Evolutionary conservation across 2,329 filamentous ascomycete species (phyloP).

Genomic region (Zopfia rhizophila): DNA sequence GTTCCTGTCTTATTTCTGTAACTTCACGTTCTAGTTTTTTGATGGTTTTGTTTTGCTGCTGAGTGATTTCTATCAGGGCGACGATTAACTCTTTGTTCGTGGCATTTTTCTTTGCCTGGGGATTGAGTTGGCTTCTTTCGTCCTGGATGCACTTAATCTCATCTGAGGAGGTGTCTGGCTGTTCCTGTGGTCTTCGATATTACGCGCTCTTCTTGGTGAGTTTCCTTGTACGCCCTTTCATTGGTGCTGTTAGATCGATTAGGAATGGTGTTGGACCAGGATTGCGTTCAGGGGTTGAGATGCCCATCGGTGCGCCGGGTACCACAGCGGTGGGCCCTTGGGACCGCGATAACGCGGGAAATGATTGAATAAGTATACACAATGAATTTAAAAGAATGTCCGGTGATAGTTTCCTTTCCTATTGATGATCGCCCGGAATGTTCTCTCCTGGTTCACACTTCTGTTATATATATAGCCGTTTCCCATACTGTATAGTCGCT

Average conservation of each 20-base stretch:
- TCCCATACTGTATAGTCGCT: too few species aligned
- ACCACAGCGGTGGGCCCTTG: too few species aligned
- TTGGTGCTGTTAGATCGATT: conserved; percentile 5
- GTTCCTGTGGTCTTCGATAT: conserved; percentile 9
- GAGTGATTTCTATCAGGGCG: conserved; percentile 13
- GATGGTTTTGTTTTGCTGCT: conserved; percentile 14
- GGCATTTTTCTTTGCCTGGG: conserved; percentile 9
- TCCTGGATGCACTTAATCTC: conserved; percentile 11
- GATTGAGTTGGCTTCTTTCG: conserved; percentile 12
- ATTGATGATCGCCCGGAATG: too few species aligned
- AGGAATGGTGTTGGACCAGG: neutral
- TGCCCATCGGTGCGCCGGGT: too few species aligned
- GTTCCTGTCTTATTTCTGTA: conserved; percentile 12
- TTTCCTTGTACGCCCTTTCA: conserved; percentile 13
- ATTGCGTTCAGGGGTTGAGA: conserved; percentile 4
- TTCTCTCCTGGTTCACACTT: too few species aligned
- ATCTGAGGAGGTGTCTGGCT: conserved; percentile 15
- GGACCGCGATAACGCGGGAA: too few species aligned
- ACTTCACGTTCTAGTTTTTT: conserved; percentile 15
- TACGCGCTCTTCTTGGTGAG: conserved; percentile 8
- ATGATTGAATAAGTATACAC: too few species aligned
- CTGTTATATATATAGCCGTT: too few species aligned
- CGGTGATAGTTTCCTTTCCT: too few species aligned
- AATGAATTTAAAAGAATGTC: too few species aligned
- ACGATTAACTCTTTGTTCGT: conserved; percentile 16